phyloP scores from a whole-genome alignment of 176 grass and related monocot species.

The Aegilops bicornis region DNA sequence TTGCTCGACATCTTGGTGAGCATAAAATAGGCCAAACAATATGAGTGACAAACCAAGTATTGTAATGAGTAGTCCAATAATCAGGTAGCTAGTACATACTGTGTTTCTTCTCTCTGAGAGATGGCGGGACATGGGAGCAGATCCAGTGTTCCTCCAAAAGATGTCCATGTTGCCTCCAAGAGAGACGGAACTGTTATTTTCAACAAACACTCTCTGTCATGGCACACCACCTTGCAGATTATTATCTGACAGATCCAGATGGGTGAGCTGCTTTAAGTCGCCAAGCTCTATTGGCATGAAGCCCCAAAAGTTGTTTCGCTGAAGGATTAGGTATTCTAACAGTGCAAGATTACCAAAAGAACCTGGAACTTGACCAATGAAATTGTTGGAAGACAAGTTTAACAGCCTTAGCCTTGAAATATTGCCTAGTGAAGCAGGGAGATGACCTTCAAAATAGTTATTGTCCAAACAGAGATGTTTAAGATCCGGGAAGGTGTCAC shows the following conservation, averaged over 20 bases:
- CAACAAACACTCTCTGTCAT: not conserved
- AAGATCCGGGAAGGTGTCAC: no score
- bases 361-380: no score
- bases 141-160: not conserved
- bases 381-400: no score
- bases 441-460: no score
- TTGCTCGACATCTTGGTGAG: not conserved
- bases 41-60: not conserved
- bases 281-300: not conserved
- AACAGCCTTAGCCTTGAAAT: no score
- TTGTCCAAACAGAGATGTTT: no score
- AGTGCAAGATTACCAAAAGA: no score
- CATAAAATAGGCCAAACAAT: not conserved
- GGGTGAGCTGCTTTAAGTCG: not conserved
- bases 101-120: not conserved
- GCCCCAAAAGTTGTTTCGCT: no score
- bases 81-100: not conserved
- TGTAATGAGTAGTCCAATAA: not conserved
- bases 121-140: not conserved
- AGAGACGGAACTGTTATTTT: not conserved
- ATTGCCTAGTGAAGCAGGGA: no score
- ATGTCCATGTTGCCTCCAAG: not conserved
- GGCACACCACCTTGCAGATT: not conserved
- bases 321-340: no score
- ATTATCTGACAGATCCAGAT: not conserved